Conservation (phyloP, 495 filamentous ascomycete genomes). For the Cetradonia linearis region DNA sequence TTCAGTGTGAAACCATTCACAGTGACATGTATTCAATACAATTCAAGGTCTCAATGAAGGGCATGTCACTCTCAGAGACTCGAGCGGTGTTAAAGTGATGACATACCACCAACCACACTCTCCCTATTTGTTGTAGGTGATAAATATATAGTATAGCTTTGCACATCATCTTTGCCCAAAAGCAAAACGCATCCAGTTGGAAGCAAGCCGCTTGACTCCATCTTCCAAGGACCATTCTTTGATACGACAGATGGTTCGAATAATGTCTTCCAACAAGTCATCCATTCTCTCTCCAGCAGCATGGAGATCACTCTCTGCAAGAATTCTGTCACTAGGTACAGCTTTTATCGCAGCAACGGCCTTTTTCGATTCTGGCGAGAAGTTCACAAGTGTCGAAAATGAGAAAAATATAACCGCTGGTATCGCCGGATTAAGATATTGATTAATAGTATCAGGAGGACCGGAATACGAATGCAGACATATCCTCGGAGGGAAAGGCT, state of each 20-base stretch:
- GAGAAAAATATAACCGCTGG: conserved; percentile 79
- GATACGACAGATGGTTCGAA: conserved; percentile 59
- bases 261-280: conserved; percentile 58
- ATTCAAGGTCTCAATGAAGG: too few relatives aligned
- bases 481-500: conserved; percentile 77
- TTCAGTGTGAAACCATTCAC: too few relatives aligned
- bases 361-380: conserved; percentile 46
- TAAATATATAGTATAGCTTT: background rate
- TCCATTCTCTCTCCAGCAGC: conserved; percentile 80
- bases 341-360: conserved; percentile 56
- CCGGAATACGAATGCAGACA: conserved; percentile 94
- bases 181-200: conserved; percentile 74
- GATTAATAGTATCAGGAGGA: conserved; percentile 59
- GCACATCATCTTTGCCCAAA: conserved; percentile 41
- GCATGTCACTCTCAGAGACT: too few relatives aligned
- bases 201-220: conserved; percentile 56
- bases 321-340: conserved; percentile 65
- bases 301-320: conserved; percentile 88
- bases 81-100: background rate
- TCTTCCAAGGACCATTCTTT: conserved; percentile 69
- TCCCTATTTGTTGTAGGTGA: background rate
- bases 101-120: background rate
- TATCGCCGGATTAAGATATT: conserved; percentile 64
- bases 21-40: too few relatives aligned
- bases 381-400: conserved; percentile 77